Conservation (phyloP, 306 rosid genomes). For the Ziziphus jujuba region DNA sequence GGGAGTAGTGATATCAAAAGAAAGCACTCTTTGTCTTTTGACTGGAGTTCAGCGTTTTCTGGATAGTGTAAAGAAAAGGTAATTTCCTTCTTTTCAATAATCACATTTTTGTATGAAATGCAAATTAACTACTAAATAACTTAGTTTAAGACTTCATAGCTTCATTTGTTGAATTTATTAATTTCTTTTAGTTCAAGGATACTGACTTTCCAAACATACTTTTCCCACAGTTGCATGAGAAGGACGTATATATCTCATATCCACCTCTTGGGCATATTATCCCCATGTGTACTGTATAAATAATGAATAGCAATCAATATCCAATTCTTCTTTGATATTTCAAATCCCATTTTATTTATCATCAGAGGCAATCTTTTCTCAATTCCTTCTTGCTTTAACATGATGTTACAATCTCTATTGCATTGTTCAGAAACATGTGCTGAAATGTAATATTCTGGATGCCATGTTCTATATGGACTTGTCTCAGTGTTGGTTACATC, state of each 20-base stretch:
- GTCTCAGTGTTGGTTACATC: no score
- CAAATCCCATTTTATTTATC: slow-evolving; percentile 32
- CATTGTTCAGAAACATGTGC: no score
- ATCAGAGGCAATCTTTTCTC: slow-evolving; percentile 77
- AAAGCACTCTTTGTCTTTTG: slow-evolving; percentile 72
- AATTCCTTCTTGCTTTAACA: no score
- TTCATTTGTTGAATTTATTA: neutral
- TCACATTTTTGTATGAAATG: neutral
- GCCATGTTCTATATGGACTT: no score
- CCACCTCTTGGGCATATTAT: slow-evolving; percentile 88
- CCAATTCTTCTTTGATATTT: slow-evolving; percentile 10
- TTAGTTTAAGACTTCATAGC: neutral
- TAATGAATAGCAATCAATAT: slow-evolving; percentile 7
- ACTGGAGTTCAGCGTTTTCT: slow-evolving; percentile 70
- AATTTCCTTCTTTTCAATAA: slow-evolving; percentile 22
- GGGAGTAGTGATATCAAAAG: slow-evolving; percentile 89
- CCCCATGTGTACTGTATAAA: neutral
- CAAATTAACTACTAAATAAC: neutral
- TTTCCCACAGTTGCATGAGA: slow-evolving; percentile 50
- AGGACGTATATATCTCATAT: slow-evolving; percentile 85
- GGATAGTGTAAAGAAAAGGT: slow-evolving; percentile 67
- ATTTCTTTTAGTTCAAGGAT: neutral
- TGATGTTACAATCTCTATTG: no score
- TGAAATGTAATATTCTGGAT: no score
- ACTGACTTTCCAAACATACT: slow-evolving; percentile 23